These are phyloP conservation scores for Xylariaceae sp. DNA, from an alignment of 2,329 filamentous ascomycete genomes.

Conservation along the genomic window DNA sequence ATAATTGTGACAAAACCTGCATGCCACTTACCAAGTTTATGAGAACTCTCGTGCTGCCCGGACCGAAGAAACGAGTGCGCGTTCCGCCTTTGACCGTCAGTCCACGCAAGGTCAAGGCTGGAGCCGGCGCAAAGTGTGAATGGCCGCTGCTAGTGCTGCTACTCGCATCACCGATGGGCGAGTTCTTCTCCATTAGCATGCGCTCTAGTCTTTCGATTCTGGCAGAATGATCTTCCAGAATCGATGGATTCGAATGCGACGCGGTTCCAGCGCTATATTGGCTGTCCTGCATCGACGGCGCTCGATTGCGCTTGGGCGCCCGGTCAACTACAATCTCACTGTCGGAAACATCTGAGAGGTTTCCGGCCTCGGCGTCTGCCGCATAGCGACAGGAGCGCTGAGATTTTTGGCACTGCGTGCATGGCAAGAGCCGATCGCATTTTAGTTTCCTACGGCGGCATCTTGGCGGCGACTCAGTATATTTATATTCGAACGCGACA, in stretches of 20 bases:
- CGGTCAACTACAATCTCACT: slow-evolving; percentile 22
- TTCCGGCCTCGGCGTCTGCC: slow-evolving; percentile 44
- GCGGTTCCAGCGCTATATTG: slow-evolving; percentile 7
- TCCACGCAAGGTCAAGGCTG: slow-evolving; percentile 45
- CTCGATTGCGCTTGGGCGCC: slow-evolving; percentile 22
- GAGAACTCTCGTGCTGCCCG: slow-evolving; percentile 50
- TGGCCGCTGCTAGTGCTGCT: slow-evolving; percentile 17
- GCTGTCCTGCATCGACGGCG: neutral
- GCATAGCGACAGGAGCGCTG: slow-evolving; percentile 51
- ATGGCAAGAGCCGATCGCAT: slow-evolving; percentile 54
- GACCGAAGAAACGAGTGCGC: slow-evolving; percentile 50
- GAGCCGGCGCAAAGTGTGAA: slow-evolving; percentile 30
- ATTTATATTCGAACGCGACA: neutral
- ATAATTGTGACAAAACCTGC: neutral
- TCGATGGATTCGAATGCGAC: slow-evolving; percentile 24
- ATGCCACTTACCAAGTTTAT: slow-evolving; percentile 45
- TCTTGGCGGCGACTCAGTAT: neutral
- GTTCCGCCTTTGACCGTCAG: slow-evolving; percentile 47
- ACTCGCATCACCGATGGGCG: slow-evolving; percentile 24
- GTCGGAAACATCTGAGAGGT: slow-evolving; percentile 49
- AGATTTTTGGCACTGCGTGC: slow-evolving; percentile 57
- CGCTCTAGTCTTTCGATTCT: slow-evolving; percentile 54
- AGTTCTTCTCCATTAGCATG: slow-evolving; percentile 41
- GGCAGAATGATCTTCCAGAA: slow-evolving; percentile 45
- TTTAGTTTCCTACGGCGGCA: slow-evolving; percentile 50